Conservation (phyloP, 139 green algal genomes). For the Micractinium conductrix region DNA sequence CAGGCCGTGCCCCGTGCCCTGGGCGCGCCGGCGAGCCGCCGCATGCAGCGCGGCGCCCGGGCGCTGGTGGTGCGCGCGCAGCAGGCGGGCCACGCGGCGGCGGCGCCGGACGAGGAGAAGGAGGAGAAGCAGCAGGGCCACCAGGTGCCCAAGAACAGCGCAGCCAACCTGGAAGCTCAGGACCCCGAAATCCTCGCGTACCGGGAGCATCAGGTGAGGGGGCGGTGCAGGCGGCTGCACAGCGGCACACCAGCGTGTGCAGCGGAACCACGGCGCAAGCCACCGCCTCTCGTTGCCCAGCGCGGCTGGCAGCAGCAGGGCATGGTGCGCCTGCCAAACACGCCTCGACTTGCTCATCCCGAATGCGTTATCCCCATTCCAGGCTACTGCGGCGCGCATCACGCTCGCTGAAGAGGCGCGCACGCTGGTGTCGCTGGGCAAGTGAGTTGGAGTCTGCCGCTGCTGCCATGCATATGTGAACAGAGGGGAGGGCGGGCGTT, state of each 20-base stretch:
- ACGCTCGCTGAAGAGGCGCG: slow-evolving; percentile 69
- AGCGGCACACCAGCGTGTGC: too few relatives aligned
- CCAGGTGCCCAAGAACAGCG: slow-evolving; percentile 28
- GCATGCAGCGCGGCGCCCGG: not conserved
- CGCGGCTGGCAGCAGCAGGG: too few relatives aligned
- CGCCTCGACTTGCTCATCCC: too few relatives aligned
- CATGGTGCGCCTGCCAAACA: too few relatives aligned
- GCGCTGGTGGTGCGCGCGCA: not conserved
- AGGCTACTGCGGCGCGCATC: slow-evolving; percentile 56
- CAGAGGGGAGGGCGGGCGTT: too few relatives aligned
- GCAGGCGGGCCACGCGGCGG: not conserved
- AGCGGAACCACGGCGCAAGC: too few relatives aligned
- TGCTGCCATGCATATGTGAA: too few relatives aligned
- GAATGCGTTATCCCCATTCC: slow-evolving; percentile 53
- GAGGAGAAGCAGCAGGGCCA: slow-evolving; percentile 33
- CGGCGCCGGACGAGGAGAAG: slow-evolving; percentile 12
- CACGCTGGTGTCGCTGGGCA: slow-evolving; percentile 66
- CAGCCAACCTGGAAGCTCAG: not conserved
- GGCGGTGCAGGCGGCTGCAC: too few relatives aligned
- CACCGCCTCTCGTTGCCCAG: too few relatives aligned
- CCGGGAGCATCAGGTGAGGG: slow-evolving; percentile 2
- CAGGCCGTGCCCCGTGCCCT: not conserved
- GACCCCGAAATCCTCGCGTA: slow-evolving; percentile 52
- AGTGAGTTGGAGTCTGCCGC: too few relatives aligned
- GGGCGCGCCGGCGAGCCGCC: not conserved